phyloP scores from a whole-genome alignment of 169 alveolate genomes.

The Plasmodium fragile region DNA sequence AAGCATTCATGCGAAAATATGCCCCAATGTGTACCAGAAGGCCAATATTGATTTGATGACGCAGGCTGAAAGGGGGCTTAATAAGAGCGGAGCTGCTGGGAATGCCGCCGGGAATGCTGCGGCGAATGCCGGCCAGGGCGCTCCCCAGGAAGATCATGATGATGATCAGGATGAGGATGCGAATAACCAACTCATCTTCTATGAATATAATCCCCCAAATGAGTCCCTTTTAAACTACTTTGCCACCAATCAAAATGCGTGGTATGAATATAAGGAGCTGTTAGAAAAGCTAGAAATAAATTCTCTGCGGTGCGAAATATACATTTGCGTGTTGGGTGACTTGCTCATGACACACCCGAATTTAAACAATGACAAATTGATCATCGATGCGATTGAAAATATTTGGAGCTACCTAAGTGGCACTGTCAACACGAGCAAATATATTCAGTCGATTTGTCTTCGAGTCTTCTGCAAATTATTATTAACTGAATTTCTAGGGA shows the following conservation, averaged over 20 bases:
- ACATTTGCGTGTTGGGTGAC: conserved; percentile 80
- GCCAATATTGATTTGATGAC: conserved; percentile 10
- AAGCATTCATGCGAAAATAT: conserved; percentile 10
- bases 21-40: conserved; percentile 54
- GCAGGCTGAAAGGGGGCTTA: neutral
- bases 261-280: conserved; percentile 68
- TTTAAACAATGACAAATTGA: conserved; percentile 41
- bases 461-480: conserved; percentile 76
- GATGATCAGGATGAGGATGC: conserved; percentile 18
- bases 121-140: neutral
- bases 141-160: neutral
- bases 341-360: conserved; percentile 77
- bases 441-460: conserved; percentile 80
- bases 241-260: conserved; percentile 41
- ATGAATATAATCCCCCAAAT: conserved; percentile 57
- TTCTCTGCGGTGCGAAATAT: conserved; percentile 82
- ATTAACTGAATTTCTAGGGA: conserved; percentile 67
- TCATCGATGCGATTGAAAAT: conserved; percentile 75
- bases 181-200: conserved; percentile 7
- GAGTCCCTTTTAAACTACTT: conserved; percentile 32
- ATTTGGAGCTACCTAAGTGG: conserved; percentile 81
- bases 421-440: conserved; percentile 75
- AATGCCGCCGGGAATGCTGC: neutral
- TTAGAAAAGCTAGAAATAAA: conserved; percentile 78
- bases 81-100: neutral